phyloP scores from a whole-genome alignment of 306 rosid species.

The Acacia acuminata region DNA sequence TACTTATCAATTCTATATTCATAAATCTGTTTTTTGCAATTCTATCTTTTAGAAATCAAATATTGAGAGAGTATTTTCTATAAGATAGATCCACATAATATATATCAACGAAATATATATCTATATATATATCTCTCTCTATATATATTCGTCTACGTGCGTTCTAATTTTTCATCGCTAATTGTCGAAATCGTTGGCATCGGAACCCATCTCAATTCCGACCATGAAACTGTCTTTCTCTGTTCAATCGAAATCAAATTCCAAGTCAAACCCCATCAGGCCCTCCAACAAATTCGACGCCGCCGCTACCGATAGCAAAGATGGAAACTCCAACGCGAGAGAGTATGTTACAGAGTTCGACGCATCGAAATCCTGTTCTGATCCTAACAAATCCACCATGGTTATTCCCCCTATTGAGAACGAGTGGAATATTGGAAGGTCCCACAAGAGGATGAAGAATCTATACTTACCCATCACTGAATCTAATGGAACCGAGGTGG shows the following conservation, averaged over 20 bases:
- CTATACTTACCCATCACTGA: constrained; percentile 13
- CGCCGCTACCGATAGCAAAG: not conserved
- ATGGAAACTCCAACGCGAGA: not conserved
- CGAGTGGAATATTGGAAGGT: constrained; percentile 40
- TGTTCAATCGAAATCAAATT: constrained; percentile 37
- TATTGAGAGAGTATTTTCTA: too few relatives aligned
- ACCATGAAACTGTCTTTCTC: constrained; percentile 53
- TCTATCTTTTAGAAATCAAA: too few relatives aligned
- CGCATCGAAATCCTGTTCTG: constrained; percentile 31
- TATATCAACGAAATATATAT: too few relatives aligned
- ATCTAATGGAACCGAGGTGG: constrained; percentile 24
- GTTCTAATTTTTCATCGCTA: not conserved
- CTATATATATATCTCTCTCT: too few relatives aligned
- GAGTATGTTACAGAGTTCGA: constrained; percentile 43
- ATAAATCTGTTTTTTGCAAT: too few relatives aligned
- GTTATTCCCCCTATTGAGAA: constrained; percentile 40
- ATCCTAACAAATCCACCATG: not conserved
- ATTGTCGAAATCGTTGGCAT: too few relatives aligned
- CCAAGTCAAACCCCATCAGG: constrained; percentile 35
- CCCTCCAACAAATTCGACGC: constrained; percentile 28
- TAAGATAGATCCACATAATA: too few relatives aligned
- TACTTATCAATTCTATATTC: too few relatives aligned
- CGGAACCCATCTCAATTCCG: not conserved
- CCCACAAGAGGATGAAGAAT: constrained; percentile 38
- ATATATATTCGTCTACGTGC: too few relatives aligned